Evolutionary conservation across 2,329 filamentous ascomycete genomes (phyloP), one percentile per base, ranked within the genome.

Genomic region (Fusarium longipes): DNA sequence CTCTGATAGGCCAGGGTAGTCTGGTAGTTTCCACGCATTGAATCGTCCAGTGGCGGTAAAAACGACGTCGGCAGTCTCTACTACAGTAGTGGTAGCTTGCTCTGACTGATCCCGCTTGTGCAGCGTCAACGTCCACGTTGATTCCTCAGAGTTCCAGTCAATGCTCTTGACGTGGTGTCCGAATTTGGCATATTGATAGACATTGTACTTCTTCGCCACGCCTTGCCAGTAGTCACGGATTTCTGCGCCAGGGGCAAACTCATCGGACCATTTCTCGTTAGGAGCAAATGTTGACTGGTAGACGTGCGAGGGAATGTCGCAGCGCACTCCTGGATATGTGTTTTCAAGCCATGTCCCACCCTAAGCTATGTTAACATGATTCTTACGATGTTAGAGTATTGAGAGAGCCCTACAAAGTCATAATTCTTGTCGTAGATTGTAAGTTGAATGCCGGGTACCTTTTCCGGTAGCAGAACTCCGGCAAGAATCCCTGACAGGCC

Each of bases 241-340:
- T 73, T 93, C 90, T 5, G 78, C 74, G 1, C 89, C 89, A 44
- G 86, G 84, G 0, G 90, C 86, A 71, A 90, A 92, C 61, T 88
- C 82, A 68, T 91, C 86, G 0, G 83, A 83, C 90, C 90, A 93
- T 65, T 90, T 81, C 0, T 83, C 84, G 57, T 92, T 92, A 1
- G 89, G 88, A 8, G 82, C 81, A 74, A 91, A 92, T 0, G 86
- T 87, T 8, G 85, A 85, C 70, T 91, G 89, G 68, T 92, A 92
- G 7, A n/a, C 87, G 73, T 91, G 87, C 0, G 88, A 84, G 0
- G 89, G 88, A 11, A 92, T 85, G 38, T 91, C 89, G 70, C 89
- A 92, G 36, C 51, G 79, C 1, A 89, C 86, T 5, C 87, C 88
- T 0, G 88, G 88, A 65, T 90, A 91, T 6, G 79, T 73, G 52